Evolutionary conservation across 192 early-diverging fungal genomes (phyloP), one percentile per base, ranked within the genome.

Genomic region (Coemansia sp.): DNA sequence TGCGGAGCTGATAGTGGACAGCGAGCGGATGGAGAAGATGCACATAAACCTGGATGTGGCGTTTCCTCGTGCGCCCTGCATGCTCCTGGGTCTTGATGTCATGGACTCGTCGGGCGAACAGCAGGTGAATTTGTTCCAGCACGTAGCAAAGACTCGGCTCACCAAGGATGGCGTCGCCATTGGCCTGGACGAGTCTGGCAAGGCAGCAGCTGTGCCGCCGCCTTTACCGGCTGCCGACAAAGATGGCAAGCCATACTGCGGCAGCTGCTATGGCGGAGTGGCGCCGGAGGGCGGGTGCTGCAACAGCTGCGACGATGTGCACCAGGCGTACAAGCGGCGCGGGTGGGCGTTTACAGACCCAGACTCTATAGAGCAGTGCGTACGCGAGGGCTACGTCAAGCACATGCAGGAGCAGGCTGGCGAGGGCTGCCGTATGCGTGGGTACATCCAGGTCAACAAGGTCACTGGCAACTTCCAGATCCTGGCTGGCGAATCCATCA

Each of bases 31-130:
- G 60, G 94, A 95, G 56, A 95, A 91, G 75, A 85, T 99, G 81
- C 78, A 76, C 32, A 95, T 98, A 62, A 87, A 90, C 65, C 68
- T 97, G 48, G 89, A 98, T 80, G 86, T 99, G 63, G 90, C 91
- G 0, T 93, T 99, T 57, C 95, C 92, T 39, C 82, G 88, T 33
- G 87, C 95, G 17, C 97, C 93, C 3, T 98, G 97, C 63, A 90
- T 80, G 88, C 88, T 97, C 15, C 79, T 98, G 52, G 92, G 88
- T 56, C 81, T 98, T 48, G 96, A 97, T 72, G 90, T 98, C 5
- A 94, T 97, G 91, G 97, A 97, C 71, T 87, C 92, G 17, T 84
- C 93, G 19, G 93, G 95, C 22, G 91, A 93, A 67, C 88, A 93
- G 67, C 87, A 94, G 56, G 68, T 75, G n/a, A 92, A 89, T 67